These are phyloP conservation scores for Ailanthus altissimus DNA, from an alignment of 345 rosid species.

Conservation along the genomic window DNA sequence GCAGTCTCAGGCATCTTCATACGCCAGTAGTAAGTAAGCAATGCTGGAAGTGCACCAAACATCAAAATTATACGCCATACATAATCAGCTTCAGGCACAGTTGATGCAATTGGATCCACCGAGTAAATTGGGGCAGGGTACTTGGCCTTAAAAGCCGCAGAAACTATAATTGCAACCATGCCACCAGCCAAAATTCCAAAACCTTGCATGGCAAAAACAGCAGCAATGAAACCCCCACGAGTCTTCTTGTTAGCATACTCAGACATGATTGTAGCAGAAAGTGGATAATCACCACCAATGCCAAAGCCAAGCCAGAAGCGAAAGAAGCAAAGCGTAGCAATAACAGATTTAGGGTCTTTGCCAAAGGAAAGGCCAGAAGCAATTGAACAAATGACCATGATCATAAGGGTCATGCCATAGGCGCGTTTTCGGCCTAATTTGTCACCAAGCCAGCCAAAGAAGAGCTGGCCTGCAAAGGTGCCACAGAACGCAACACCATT, in stretches of 20 bases:
- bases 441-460: constrained; percentile 86
- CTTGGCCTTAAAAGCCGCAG: constrained; percentile 41
- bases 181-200: constrained; percentile 77
- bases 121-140: constrained; percentile 33
- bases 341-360: constrained; percentile 36
- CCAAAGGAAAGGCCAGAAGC: constrained; percentile 69
- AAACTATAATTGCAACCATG: constrained; percentile 44
- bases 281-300: constrained; percentile 87
- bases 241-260: constrained; percentile 78
- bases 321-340: constrained; percentile 74
- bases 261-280: constrained; percentile 90
- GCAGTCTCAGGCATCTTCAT: constrained; percentile 89
- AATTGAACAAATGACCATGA: constrained; percentile 65
- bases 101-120: constrained; percentile 39
- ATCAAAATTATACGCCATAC: constrained; percentile 70
- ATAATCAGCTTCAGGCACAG: constrained; percentile 59
- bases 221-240: constrained; percentile 70
- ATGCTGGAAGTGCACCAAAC: constrained; percentile 73
- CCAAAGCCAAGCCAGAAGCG: constrained; percentile 90
- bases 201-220: constrained; percentile 85
- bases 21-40: constrained; percentile 66
- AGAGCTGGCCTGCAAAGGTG: constrained; percentile 76
- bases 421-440: constrained; percentile 69
- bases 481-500: constrained; percentile 83
- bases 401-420: constrained; percentile 64